These are phyloP conservation scores for Acephala macrosclerotiorum DNA, from an alignment of 2,329 filamentous ascomycete genomes.

Conservation along the genomic window DNA sequence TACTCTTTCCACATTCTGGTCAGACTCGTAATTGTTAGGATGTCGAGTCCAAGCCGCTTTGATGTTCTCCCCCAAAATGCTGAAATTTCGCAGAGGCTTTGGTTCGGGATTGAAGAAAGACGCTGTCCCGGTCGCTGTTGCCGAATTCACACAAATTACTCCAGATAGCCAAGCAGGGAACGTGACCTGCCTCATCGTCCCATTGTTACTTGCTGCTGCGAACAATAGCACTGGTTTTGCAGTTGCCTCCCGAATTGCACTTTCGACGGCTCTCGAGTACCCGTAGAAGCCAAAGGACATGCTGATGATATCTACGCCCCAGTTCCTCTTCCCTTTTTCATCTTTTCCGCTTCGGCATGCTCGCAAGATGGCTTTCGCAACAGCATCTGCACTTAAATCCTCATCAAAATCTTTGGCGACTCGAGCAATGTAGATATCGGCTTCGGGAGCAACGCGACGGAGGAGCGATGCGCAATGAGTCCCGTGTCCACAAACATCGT, in stretches of 20 bases:
- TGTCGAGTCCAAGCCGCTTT: conserved; percentile 32
- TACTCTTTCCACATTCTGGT: background rate
- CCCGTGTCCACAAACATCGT: conserved; percentile 42
- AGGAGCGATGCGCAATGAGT: conserved; percentile 43
- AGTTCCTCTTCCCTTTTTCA: conserved; percentile 21
- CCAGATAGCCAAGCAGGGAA: conserved; percentile 29
- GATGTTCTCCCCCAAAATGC: conserved; percentile 37
- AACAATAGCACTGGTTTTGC: conserved; percentile 27
- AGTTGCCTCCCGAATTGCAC: conserved; percentile 24
- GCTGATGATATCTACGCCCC: conserved; percentile 39
- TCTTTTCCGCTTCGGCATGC: conserved; percentile 25
- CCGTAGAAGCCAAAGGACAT: conserved; percentile 35
- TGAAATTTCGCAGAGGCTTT: conserved; percentile 32
- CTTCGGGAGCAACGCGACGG: conserved; percentile 39
- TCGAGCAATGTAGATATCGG: conserved; percentile 44
- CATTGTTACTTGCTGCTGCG: conserved; percentile 34
- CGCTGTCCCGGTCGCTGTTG: conserved; percentile 23
- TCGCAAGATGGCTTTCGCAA: conserved; percentile 32
- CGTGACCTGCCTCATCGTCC: conserved; percentile 19
- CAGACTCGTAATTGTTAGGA: background rate
- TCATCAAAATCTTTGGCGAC: conserved; percentile 32
- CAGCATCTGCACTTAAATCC: conserved; percentile 22
- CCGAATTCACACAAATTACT: conserved; percentile 33
- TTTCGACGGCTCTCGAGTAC: conserved; percentile 2
- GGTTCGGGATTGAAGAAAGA: conserved; percentile 33